A percentile compares a stretch with the other conserved stretches of the same genome.
phyloP scores from a whole-genome alignment of 805 yeast genomes.

The Zygotorulaspora danielsina region DNA sequence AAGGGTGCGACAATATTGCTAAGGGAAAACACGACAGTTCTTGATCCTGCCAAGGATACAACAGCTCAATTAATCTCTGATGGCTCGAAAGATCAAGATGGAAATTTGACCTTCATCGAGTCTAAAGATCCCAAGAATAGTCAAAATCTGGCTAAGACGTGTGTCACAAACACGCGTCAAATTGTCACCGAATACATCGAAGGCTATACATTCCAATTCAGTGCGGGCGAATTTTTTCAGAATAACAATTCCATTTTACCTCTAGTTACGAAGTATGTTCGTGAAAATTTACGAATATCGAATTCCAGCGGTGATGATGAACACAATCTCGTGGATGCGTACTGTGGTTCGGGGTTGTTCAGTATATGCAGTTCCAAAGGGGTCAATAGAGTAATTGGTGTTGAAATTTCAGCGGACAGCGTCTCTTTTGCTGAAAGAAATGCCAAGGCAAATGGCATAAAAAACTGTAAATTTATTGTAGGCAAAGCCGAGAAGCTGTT shows the following conservation, averaged over 20 bases:
- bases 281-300: conserved; percentile 55
- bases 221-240: conserved; percentile 96
- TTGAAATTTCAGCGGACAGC: conserved; percentile 87
- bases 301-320: conserved; percentile 43
- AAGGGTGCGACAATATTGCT: conserved; percentile 84
- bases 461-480: conserved; percentile 76
- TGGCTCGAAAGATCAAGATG: conserved; percentile 44
- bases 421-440: conserved; percentile 82
- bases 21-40: conserved; percentile 64
- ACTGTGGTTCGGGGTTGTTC: conserved; percentile 94
- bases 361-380: conserved; percentile 78
- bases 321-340: conserved; percentile 82
- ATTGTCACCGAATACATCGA: conserved; percentile 72
- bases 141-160: conserved; percentile 51
- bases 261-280: conserved; percentile 73
- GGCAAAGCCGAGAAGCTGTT: conserved; percentile 93
- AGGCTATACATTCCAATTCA: conserved; percentile 76
- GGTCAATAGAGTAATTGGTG: conserved; percentile 86
- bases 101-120: conserved; percentile 39
- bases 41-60: conserved; percentile 25
- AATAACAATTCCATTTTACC: conserved; percentile 91
- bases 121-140: conserved; percentile 30
- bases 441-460: conserved; percentile 68
- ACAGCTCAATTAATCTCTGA: conserved; percentile 36
- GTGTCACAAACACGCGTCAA: conserved; percentile 74